Base-by-base conservation (phyloP, 345 rosid genomes). In the Raphanus raphanistrum region DNA sequence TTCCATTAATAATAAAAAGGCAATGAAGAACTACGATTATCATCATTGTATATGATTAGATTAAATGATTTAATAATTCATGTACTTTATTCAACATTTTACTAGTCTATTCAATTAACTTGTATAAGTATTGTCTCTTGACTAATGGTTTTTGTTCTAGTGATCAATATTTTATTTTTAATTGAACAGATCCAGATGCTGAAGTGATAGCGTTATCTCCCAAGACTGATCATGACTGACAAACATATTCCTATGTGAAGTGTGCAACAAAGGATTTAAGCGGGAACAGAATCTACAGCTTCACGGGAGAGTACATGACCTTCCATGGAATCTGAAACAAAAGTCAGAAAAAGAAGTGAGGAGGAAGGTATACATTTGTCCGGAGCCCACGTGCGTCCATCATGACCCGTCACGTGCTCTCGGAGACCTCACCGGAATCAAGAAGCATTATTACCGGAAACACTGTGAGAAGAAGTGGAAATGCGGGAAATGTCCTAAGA, bases 151-250 rank as follows among this genome's bases (percentile, higher is more conserved):
- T 66, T 61, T 62, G 38, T 31, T 45, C 12, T 5, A 16, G 10
- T 76, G 63, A 25, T 43, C n/a, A 5, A 32, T 35, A 12, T 48
- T 6, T n/a, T n/a, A 25, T 3, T 29, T 43, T 21, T 41, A 68
- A 60, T 32, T 12, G 31, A 61, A 66, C 86, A 90, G 96, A n/a
- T 50, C 8, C 55, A 50, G 55, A 50, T 50, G 21, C 55, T 50
- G 55, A 50, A 50, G 21, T 50, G 3, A 5, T 50, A 50, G 55
- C 55, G 21, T 50, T 50, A n/a, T 50, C 17, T 50, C 55, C 55
- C n/a, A 50, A 13, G 55, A n/a, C 55, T n/a, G 21, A 50, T 50
- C 55, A 50, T 50, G 21, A 6, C 21, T n/a, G 55, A 15, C 55
- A 16, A 50, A 50, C 55, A 50, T 8, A 50, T 50, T 50, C 55